A percentile compares a stretch with the other conserved stretches of the same genome.
Conservation (phyloP, 495 filamentous ascomycete genomes). For the Penicillium macrosclerotiorum region DNA sequence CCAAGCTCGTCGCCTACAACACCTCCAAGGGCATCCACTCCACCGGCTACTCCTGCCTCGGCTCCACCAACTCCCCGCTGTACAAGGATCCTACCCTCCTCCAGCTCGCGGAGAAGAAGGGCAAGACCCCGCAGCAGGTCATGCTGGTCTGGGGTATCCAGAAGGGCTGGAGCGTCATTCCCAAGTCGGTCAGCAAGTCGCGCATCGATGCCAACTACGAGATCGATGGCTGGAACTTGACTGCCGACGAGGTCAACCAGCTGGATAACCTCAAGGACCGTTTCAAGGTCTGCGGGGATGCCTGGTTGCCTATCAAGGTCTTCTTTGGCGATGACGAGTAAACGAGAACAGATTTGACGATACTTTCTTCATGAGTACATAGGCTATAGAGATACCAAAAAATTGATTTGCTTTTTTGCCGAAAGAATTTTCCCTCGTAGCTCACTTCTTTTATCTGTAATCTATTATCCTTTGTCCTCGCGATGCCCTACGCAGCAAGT, state of each 20-base stretch:
- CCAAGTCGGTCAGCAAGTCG: constrained; percentile 62
- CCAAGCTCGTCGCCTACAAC: constrained; percentile 75
- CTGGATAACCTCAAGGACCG: constrained; percentile 63
- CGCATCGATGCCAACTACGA: constrained; percentile 65
- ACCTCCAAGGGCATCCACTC: constrained; percentile 65
- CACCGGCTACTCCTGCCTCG: constrained; percentile 68
- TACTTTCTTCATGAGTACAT: constrained; percentile 14
- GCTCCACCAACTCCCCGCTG: constrained; percentile 54
- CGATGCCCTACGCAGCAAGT: too few relatives aligned
- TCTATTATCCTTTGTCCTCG: too few relatives aligned
- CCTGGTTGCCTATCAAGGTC: constrained; percentile 72
- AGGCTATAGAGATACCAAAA: constrained; percentile 23
- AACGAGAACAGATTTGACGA: constrained; percentile 9
- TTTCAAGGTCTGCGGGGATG: constrained; percentile 72
- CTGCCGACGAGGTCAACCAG: constrained; percentile 60
- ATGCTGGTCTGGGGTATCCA: constrained; percentile 67
- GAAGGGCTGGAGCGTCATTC: constrained; percentile 72
- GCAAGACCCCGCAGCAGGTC: constrained; percentile 65
- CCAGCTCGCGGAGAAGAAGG: constrained; percentile 61
- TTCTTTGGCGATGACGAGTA: constrained; percentile 88
- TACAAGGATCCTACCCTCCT: constrained; percentile 59
- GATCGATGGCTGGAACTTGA: constrained; percentile 65
- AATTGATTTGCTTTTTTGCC: background rate
- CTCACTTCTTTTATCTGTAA: too few relatives aligned
- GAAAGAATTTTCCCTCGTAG: too few relatives aligned